Base-by-base conservation (phyloP, 2,329 filamentous ascomycete genomes). In the Diaporthe capsici region DNA sequence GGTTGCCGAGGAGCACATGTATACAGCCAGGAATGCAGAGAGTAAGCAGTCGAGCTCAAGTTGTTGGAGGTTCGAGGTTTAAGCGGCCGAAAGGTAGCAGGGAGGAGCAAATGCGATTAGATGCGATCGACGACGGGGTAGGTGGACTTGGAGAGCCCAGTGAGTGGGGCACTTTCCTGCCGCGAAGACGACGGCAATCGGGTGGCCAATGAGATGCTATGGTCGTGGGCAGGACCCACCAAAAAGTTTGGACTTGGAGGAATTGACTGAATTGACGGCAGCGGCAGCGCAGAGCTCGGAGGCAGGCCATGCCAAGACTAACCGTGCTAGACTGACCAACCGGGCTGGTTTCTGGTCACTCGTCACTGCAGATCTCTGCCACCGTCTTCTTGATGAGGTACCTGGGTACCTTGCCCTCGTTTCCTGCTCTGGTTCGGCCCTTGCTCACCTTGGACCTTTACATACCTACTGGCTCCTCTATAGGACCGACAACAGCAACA, bases 111-210 rank as follows among this genome's bases (percentile, higher is more conserved):
- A 49, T 67, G 73, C 47, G 63, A 55, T 71, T 51, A 71, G 63
- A 71, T 49, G 61, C 34, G 73, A 71, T 68, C 72, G 51, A 58
- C 72, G 71, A 73, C 58, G 47, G 71, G 71, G 51, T 53, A 71
- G 34, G 72, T 70, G 61, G 34, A 49, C 25, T 39, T 71, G 44
- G 73, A 44, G 37, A 51, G 55, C 15, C 28, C n/a, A 53, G 71
- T 63, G 58, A 53, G 71, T 63, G 58, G 63, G 72, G 63, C 63
- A 58, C 51, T 51, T 70, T 67, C 22, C 49, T 70, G 51, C 61
- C 72, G 61, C 39, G 31, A 68, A 51, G 44, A 42, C 42, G 53
- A 58, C 71, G 57, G 47, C 57, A 73, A 65, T 15, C 22, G 8
- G 12, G 6, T 9, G 31, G 34, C 71, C 58, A 73, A 55, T 73